Percentiles rank a stretch among this genome's conserved stretches.
Conservation (phyloP, 1,139 yeast genomes). For the Casaregolazyma lundiana region DNA sequence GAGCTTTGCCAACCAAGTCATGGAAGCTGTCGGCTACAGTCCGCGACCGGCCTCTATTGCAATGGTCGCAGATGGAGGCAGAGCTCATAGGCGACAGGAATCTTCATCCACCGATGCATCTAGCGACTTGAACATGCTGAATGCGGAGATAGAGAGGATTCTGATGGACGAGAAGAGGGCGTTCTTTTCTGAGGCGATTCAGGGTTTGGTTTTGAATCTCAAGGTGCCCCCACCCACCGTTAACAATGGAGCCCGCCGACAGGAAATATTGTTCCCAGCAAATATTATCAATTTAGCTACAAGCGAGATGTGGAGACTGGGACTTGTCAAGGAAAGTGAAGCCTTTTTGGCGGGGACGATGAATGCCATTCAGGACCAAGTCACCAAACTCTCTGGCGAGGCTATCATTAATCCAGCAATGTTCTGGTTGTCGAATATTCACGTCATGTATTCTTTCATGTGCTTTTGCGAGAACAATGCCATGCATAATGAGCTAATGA, state of each 20-base stretch:
- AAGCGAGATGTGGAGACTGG: constrained; percentile 98
- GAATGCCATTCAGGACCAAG: constrained; percentile 71
- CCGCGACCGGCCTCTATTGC: constrained; percentile 36
- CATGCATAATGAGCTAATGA: constrained; percentile 71
- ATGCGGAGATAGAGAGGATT: constrained; percentile 38
- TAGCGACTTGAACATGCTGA: constrained; percentile 28
- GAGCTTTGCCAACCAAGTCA: constrained; percentile 13
- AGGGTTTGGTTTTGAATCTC: constrained; percentile 82
- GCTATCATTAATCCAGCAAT: constrained; percentile 92
- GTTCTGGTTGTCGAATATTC: constrained; percentile 96
- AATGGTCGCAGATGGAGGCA: constrained; percentile 14
- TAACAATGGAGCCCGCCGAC: constrained; percentile 73
- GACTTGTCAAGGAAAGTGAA: constrained; percentile 89
- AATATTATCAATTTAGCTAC: constrained; percentile 87
- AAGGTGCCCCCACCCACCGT: constrained; percentile 83
- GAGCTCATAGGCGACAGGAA: constrained; percentile 24
- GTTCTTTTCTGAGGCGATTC: constrained; percentile 79
- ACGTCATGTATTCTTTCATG: constrained; percentile 91
- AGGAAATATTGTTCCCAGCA: constrained; percentile 95
- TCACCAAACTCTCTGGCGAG: constrained; percentile 56
- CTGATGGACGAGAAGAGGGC: constrained; percentile 69
- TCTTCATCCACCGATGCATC: constrained; percentile 27
- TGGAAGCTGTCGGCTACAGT: constrained; percentile 27
- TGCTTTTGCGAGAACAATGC: constrained; percentile 90
- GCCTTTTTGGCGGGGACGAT: constrained; percentile 86